Evolutionary conservation across 2,329 filamentous ascomycete genomes (phyloP).

Genomic region (Endocalyx cinctus): DNA sequence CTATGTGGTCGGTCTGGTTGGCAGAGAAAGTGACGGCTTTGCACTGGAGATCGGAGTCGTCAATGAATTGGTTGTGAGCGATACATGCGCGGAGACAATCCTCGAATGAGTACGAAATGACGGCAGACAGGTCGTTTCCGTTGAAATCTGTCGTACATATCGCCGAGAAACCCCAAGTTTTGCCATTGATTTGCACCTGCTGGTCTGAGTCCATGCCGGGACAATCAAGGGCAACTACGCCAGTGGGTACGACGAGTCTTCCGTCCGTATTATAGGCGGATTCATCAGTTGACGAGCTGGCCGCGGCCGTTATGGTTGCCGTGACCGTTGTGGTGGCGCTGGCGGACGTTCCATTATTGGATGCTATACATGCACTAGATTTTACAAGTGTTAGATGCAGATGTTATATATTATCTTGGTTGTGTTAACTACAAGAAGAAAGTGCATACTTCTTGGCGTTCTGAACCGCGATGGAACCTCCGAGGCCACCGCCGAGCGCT

Average conservation of each 20-base stretch:
- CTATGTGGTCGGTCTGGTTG: slow-evolving; percentile 10
- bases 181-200: slow-evolving; percentile 7
- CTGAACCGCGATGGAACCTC: slow-evolving; percentile 16
- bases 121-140: slow-evolving; percentile 9
- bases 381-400: not conserved
- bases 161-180: slow-evolving; percentile 13
- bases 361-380: not conserved
- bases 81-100: slow-evolving; percentile 17
- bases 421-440: no score
- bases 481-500: slow-evolving; percentile 17
- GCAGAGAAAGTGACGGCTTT: slow-evolving; percentile 9
- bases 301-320: slow-evolving; percentile 2
- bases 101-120: slow-evolving; percentile 14
- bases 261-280: no score
- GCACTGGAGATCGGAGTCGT: slow-evolving; percentile 8
- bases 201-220: slow-evolving; percentile 5
- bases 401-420: not conserved
- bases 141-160: slow-evolving; percentile 10
- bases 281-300: no score
- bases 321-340: slow-evolving; percentile 4
- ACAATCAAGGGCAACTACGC: slow-evolving; percentile 13
- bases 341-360: slow-evolving; percentile 3
- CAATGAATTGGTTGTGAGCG: slow-evolving; percentile 14
- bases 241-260: slow-evolving; percentile 10
- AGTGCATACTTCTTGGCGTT: slow-evolving; percentile 14